Conservation (phyloP, 768 basidiomycete species). For the Termitomyces sp. region DNA sequence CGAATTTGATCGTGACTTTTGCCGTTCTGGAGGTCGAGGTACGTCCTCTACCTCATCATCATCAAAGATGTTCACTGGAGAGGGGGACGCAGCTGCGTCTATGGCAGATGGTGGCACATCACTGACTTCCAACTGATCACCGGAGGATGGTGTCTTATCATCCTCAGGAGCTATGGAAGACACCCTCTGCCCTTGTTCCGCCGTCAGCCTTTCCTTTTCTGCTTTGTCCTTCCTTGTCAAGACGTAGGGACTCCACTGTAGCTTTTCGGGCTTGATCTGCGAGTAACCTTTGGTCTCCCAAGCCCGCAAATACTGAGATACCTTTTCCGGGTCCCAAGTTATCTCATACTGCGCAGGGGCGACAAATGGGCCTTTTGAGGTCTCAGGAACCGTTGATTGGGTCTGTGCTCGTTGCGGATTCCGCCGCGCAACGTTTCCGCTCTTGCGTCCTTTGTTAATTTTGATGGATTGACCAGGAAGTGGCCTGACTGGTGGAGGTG, state of each 20-base stretch:
- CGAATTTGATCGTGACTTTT: constrained; percentile 8
- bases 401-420: constrained; percentile 58
- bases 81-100: constrained; percentile 3
- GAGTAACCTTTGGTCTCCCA: constrained; percentile 81
- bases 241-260: constrained; percentile 95
- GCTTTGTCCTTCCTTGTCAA: constrained; percentile 14
- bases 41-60: constrained; percentile 16
- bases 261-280: constrained; percentile 68
- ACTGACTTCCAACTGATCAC: background rate
- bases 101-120: background rate
- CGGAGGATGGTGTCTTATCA: background rate
- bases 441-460: constrained; percentile 60
- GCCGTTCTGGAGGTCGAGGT: constrained; percentile 8
- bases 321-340: constrained; percentile 61
- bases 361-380: constrained; percentile 47
- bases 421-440: constrained; percentile 52
- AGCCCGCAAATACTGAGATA: constrained; percentile 55
- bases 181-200: constrained; percentile 8
- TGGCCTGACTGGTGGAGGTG: constrained; percentile 50
- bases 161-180: background rate
- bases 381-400: constrained; percentile 33
- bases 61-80: constrained; percentile 17
- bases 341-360: constrained; percentile 71
- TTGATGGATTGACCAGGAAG: constrained; percentile 78
- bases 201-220: constrained; percentile 11